Evolutionary conservation across 2,329 filamentous ascomycete species (phyloP), one percentile per base, ranked within the genome.

Genomic region (Westerdykella aurantiaca): DNA sequence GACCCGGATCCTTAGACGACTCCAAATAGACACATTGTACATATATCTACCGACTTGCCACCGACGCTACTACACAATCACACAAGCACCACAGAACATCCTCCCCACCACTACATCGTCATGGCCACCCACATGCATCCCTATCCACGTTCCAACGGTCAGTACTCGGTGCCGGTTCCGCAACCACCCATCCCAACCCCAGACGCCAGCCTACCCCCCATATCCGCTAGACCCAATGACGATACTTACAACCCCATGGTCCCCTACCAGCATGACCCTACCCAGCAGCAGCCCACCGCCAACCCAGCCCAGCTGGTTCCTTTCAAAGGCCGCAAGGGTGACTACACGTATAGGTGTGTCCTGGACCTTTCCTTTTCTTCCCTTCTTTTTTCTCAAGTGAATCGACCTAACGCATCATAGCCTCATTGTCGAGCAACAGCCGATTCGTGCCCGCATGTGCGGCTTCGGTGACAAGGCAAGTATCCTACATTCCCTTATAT

Each of bases 391-490:
- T n/a, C 38, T 40, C 23, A 35, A n/a, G 13, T 12, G 11, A 38
- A 25, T 7, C 16, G 12, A 14, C 12, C 31, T 33, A 14, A 45
- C 41, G 10, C 17, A 18, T 68, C 35, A 68, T 67, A 85, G 82
- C 49, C 77, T 95, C 40, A 75, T 83, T 53, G 88, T 96, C 47
- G 82, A 87, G 53, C 93, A 98, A 72, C 89, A 97, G 68, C 93
- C 93, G 40, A 78, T 88, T 58, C 82, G 93, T 58, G 93, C 93
- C 53, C 86, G 93, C 49, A 97, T 97, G 93, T 98, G 93, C 72
- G 93, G 93, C 6, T 98, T 97, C 71, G 93, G 93, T 50, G 93
- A 98, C 73, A 98, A 97, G 79, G 88, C 93, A 71, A 57, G 56
- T 14, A 18, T 6, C 12, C 31, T 12, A 6, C 18, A 21, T 21